Percentiles rank a stretch among this genome's conserved stretches.
These are phyloP conservation scores for Vanderwaltozyma yarrowii DNA, from an alignment of 805 yeast genomes.

Conservation along the genomic window DNA sequence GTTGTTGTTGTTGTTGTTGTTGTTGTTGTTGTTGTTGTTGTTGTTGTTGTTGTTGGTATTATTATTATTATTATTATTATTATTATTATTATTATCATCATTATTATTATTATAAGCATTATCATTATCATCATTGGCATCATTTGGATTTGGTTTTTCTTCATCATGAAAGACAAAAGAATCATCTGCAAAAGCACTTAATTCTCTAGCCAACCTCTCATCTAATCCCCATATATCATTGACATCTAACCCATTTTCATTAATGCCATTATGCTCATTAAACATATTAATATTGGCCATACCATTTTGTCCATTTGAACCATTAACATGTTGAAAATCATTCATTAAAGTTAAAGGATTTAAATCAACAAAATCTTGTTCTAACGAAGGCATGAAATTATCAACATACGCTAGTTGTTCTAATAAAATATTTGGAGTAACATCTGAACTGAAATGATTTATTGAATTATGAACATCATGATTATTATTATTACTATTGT, in stretches of 20 bases:
- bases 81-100: too few species aligned
- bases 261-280: neutral
- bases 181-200: conserved; percentile 77
- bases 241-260: neutral
- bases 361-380: conserved; percentile 32
- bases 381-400: conserved; percentile 51
- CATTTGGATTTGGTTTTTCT: conserved; percentile 30
- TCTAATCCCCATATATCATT: conserved; percentile 28
- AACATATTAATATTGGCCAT: conserved; percentile 9
- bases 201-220: conserved; percentile 48
- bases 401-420: conserved; percentile 78
- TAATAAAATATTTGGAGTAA: conserved; percentile 35
- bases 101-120: conserved; percentile 2
- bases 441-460: conserved; percentile 1
- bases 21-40: too few species aligned
- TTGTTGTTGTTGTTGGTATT: too few species aligned
- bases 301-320: neutral
- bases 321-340: neutral
- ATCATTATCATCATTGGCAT: conserved; percentile 7
- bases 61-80: too few species aligned
- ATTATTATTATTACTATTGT: neutral
- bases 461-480: neutral
- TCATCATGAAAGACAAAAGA: conserved; percentile 75
- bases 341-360: conserved; percentile 18
- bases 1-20: too few species aligned